Evolutionary conservation across 176 grass and related monocot genomes (phyloP).

Genomic region (Paspalum notatum): DNA sequence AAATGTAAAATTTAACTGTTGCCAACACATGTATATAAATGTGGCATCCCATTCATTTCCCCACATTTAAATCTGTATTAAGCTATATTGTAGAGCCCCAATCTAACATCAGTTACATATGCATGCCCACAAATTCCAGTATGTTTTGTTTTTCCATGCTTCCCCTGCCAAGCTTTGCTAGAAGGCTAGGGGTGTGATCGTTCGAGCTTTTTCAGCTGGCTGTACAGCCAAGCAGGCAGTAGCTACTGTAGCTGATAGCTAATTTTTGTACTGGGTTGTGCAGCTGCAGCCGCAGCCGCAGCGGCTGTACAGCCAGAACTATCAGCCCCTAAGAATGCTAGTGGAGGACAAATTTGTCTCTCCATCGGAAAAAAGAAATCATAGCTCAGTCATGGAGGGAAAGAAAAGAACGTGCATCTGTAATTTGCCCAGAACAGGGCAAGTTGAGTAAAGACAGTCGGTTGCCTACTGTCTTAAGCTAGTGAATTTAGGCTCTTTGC

Average conservation of each 20-base stretch:
- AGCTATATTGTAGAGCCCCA: constrained; percentile 8
- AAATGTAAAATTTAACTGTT: constrained; percentile 9
- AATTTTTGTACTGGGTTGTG: too few relatives aligned
- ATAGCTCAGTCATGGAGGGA: neutral
- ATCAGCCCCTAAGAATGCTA: too few relatives aligned
- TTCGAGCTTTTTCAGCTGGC: too few relatives aligned
- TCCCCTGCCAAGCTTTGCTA: neutral
- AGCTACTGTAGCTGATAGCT: too few relatives aligned
- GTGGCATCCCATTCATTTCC: neutral
- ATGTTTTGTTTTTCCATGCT: neutral
- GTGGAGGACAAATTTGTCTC: neutral
- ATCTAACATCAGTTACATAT: neutral
- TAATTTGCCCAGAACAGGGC: neutral
- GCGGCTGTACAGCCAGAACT: too few relatives aligned
- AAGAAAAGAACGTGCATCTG: neutral
- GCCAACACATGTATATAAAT: constrained; percentile 1
- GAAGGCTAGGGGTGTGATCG: too few relatives aligned
- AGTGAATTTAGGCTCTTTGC: neutral
- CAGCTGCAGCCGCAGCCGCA: too few relatives aligned
- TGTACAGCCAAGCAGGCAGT: too few relatives aligned
- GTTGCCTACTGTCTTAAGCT: neutral
- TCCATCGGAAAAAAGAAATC: constrained; percentile 10
- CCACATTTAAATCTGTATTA: constrained; percentile 2
- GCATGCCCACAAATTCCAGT: neutral
- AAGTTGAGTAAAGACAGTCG: neutral